Percentiles rank a stretch among this genome's conserved stretches.
phyloP scores from a whole-genome alignment of 805 yeast genomes.

The Pichia kluyveri region DNA sequence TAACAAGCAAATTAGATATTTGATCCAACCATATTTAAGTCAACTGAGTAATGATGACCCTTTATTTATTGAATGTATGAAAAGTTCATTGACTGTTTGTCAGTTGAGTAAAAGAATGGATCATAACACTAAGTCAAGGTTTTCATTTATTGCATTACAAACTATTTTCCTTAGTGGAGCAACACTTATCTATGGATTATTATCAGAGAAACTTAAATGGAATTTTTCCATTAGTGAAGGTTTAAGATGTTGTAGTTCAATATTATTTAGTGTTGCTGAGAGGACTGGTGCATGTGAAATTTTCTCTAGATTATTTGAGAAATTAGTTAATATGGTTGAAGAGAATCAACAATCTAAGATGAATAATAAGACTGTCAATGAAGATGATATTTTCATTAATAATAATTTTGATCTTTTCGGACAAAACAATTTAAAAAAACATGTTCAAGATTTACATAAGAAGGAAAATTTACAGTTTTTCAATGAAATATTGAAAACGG shows the following conservation, averaged over 20 bases:
- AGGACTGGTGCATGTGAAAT: constrained; percentile 10
- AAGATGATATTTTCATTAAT: neutral
- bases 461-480: constrained; percentile 7
- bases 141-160: constrained; percentile 13
- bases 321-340: constrained; percentile 6
- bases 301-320: constrained; percentile 14
- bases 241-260: constrained; percentile 11
- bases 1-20: constrained; percentile 13
- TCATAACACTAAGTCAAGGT: constrained; percentile 8
- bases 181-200: constrained; percentile 13
- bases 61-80: constrained; percentile 11
- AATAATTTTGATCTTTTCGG: constrained; percentile 1
- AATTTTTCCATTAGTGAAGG: constrained; percentile 10
- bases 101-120: constrained; percentile 10
- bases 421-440: neutral
- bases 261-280: constrained; percentile 12
- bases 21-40: constrained; percentile 11
- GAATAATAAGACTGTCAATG: neutral
- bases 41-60: constrained; percentile 3
- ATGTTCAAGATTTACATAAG: neutral
- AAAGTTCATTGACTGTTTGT: constrained; percentile 11
- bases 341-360: neutral
- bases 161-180: constrained; percentile 13
- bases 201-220: constrained; percentile 11
- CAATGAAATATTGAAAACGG: constrained; percentile 2